Evolutionary conservation across 2,329 filamentous ascomycete species (phyloP), one percentile per base, ranked within the genome.

Genomic region (Cytospora mali): DNA sequence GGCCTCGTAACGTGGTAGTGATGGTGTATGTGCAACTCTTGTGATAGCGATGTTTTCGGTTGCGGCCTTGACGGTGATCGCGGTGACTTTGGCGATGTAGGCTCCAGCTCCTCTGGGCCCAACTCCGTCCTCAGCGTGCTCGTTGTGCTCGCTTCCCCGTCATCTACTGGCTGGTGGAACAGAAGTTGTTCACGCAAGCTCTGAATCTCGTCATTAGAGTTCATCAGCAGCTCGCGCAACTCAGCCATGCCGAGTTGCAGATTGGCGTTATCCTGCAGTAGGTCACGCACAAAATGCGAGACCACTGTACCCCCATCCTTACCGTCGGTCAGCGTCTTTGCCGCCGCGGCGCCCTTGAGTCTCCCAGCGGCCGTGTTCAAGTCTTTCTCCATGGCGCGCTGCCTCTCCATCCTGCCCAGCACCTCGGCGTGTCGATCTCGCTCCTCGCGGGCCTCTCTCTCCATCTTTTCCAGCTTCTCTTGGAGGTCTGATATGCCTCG

Each of bases 231-330:
- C 73, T 97, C 93, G 21, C 93, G 85, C 54, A 99, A 79, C 77
- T 99, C 95, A 58, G 93, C 86, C 64, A 98, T 96, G 18, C 93
- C 93, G 66, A 95, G 84, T 74, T 99, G 95, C 51, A 99, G 79
- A 69, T 92, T 97, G 11, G 93, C 92, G 72, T 99, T 99, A 74
- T 99, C 95, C 71, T 96, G 89, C 21, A 99, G 80, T 61, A 99
- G 91, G 73, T 98, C 95, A 68, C 93, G 92, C 61, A 99, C 95
- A 69, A 99, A 98, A 72, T 96, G 92, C 23, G 92, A 93, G n/a
- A 98, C 92, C 42, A 96, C 92, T 62, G 81, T 88, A 65, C 81
- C 86, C 11, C 85, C 82, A 61, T 79, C 80, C 68, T 84, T 84
- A 31, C 84, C 81, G 4, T 83, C 81, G 4, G 82, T 82, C 48